Percentiles rank a stretch among this genome's conserved stretches.
phyloP scores from a whole-genome alignment of 2,329 filamentous ascomycete genomes.

The Cercospora berteroae region DNA sequence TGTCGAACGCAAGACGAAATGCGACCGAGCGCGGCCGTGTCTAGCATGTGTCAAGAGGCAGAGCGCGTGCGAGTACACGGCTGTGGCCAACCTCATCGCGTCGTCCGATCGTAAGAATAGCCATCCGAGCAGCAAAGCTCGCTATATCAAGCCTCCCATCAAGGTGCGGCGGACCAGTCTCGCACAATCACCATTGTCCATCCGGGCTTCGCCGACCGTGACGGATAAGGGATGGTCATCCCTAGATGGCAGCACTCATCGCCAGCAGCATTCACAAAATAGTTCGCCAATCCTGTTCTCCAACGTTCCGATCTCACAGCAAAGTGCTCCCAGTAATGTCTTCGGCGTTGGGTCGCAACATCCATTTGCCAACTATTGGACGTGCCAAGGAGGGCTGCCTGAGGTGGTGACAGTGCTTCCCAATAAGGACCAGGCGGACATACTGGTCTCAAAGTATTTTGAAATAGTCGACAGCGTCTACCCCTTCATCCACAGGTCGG shows the following conservation, averaged over 20 bases:
- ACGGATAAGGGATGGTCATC: constrained; percentile 33
- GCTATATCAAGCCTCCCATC: constrained; percentile 37
- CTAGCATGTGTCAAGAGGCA: constrained; percentile 69
- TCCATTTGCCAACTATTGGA: constrained; percentile 83
- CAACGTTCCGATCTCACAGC: constrained; percentile 66
- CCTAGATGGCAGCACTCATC: constrained; percentile 28
- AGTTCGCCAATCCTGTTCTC: constrained; percentile 59
- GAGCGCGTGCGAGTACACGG: constrained; percentile 71
- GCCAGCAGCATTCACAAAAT: constrained; percentile 18
- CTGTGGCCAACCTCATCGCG: constrained; percentile 69
- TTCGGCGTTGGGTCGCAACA: constrained; percentile 79
- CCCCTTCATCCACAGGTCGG: constrained; percentile 65
- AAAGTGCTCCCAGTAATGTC: constrained; percentile 69
- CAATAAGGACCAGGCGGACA: constrained; percentile 72
- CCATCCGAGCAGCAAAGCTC: constrained; percentile 27
- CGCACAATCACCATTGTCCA: constrained; percentile 23
- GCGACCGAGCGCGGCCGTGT: constrained; percentile 67
- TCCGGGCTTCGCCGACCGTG: constrained; percentile 26
- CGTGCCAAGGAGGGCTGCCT: constrained; percentile 68
- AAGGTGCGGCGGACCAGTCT: constrained; percentile 36
- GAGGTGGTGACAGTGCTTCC: constrained; percentile 75
- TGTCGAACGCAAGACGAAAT: constrained; percentile 82
- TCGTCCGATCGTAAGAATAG: constrained; percentile 48
- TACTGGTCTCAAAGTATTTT: constrained; percentile 57
- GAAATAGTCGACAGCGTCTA: constrained; percentile 73